These are phyloP conservation scores for Colletotrichum musicola DNA, from an alignment of 2,329 filamentous ascomycete genomes.

Conservation along the genomic window DNA sequence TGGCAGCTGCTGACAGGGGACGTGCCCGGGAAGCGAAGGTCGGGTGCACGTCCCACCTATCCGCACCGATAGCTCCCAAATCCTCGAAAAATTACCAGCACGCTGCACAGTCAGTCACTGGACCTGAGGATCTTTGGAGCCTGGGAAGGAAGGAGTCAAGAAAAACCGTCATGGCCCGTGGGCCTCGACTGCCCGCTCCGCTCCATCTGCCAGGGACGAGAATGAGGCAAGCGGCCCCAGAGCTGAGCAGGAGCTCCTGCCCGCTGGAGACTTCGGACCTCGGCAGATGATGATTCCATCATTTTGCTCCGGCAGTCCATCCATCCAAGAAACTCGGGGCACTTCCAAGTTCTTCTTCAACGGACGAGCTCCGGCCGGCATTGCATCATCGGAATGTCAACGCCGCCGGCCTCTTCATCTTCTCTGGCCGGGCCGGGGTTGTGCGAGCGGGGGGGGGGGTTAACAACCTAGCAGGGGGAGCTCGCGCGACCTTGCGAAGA, in stretches of 20 bases:
- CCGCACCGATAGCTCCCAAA: no score
- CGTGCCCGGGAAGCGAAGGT: slow-evolving; percentile 14
- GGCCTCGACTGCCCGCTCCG: not conserved
- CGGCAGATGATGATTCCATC: slow-evolving; percentile 8
- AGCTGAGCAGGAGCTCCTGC: not conserved
- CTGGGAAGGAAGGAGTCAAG: not conserved
- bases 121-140: not conserved
- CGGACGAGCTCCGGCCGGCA: no score
- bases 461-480: not conserved
- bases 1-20: slow-evolving; percentile 35
- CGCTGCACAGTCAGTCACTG: not conserved
- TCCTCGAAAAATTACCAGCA: not conserved
- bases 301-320: not conserved
- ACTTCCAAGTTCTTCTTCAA: no score
- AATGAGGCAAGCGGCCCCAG: slow-evolving; percentile 19
- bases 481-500: not conserved
- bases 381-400: no score
- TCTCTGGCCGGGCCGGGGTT: not conserved
- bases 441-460: not conserved
- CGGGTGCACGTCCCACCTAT: no score
- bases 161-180: not conserved
- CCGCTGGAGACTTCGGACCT: not conserved
- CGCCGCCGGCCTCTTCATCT: not conserved
- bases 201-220: slow-evolving; percentile 9
- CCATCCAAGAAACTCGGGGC: no score